These are phyloP conservation scores for Truncatella angustata DNA, from an alignment of 2,329 filamentous ascomycete genomes.

Conservation along the genomic window DNA sequence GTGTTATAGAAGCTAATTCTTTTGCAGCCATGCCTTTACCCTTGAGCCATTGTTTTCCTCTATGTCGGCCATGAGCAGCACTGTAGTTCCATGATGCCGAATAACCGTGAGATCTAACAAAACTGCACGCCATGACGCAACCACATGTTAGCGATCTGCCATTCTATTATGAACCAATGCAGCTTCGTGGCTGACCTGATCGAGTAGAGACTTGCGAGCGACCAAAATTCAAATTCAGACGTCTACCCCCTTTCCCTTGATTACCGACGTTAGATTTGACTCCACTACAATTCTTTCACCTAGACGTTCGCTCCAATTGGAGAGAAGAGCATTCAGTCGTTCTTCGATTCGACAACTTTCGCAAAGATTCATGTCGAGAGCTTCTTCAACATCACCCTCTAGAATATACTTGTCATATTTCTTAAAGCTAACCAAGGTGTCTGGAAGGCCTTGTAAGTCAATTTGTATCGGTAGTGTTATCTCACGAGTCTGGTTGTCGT, in stretches of 20 bases:
- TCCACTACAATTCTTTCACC: slow-evolving; percentile 6
- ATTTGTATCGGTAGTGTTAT: slow-evolving; percentile 12
- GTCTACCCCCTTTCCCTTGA: slow-evolving; percentile 10
- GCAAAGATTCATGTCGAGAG: slow-evolving; percentile 24
- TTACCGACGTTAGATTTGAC: slow-evolving; percentile 16
- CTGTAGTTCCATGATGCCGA: too few species aligned
- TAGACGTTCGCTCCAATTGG: slow-evolving; percentile 12
- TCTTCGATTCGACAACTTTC: slow-evolving; percentile 22
- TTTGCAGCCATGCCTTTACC: too few species aligned
- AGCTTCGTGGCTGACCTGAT: too few species aligned
- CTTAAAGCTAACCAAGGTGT: slow-evolving; percentile 10
- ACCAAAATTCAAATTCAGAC: neutral
- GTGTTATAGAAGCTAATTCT: too few species aligned
- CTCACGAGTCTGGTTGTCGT: slow-evolving; percentile 18
- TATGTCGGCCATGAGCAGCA: too few species aligned
- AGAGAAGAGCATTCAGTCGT: slow-evolving; percentile 20
- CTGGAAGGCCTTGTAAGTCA: slow-evolving; percentile 13
- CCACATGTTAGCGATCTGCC: too few species aligned
- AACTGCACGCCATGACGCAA: too few species aligned
- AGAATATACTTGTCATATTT: slow-evolving; percentile 24
- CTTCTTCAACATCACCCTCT: slow-evolving; percentile 20
- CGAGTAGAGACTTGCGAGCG: too few species aligned
- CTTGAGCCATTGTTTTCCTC: too few species aligned
- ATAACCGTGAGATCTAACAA: too few species aligned
- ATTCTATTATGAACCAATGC: too few species aligned